Evolutionary conservation across 768 basidiomycete genomes (phyloP).

Genomic region (Leucosporidium yakuticum): DNA sequence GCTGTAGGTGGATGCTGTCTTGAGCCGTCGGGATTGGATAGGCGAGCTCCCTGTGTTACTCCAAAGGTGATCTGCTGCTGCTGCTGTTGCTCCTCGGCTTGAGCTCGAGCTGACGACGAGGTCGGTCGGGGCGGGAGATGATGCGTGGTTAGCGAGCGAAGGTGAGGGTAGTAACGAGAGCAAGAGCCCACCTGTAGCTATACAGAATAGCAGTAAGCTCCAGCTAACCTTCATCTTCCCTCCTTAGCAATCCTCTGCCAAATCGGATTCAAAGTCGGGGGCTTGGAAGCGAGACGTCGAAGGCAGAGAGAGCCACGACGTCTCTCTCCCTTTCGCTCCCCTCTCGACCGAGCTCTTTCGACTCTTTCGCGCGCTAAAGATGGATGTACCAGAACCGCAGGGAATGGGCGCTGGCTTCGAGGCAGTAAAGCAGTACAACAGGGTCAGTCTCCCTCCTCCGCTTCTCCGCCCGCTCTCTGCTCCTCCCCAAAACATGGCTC

Average conservation of each 20-base stretch:
- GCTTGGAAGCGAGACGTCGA: too few species aligned
- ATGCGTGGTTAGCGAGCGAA: not conserved
- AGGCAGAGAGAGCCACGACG: too few species aligned
- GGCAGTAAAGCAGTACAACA: conserved; percentile 17
- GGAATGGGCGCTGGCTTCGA: conserved; percentile 12
- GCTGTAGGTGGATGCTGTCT: not conserved
- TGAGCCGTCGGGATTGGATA: not conserved
- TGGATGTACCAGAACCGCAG: conserved; percentile 25
- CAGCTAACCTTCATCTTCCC: too few species aligned
- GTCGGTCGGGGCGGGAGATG: not conserved
- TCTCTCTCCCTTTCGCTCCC: not conserved
- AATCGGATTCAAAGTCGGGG: too few species aligned
- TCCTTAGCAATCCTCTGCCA: too few species aligned
- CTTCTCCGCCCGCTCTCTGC: not conserved
- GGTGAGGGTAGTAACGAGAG: too few species aligned
- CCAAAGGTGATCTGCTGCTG: conserved; percentile 21
- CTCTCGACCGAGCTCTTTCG: too few species aligned
- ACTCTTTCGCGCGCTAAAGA: not conserved
- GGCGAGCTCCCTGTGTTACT: not conserved
- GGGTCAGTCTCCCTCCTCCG: conserved; percentile 6
- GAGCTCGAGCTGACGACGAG: not conserved
- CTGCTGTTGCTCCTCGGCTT: conserved; percentile 6
- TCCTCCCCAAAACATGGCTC: not conserved
- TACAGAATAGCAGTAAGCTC: too few species aligned
- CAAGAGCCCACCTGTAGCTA: too few species aligned